Base-by-base conservation (phyloP, 2,329 filamentous ascomycete genomes). In the Sphaerulina vaccinii region DNA sequence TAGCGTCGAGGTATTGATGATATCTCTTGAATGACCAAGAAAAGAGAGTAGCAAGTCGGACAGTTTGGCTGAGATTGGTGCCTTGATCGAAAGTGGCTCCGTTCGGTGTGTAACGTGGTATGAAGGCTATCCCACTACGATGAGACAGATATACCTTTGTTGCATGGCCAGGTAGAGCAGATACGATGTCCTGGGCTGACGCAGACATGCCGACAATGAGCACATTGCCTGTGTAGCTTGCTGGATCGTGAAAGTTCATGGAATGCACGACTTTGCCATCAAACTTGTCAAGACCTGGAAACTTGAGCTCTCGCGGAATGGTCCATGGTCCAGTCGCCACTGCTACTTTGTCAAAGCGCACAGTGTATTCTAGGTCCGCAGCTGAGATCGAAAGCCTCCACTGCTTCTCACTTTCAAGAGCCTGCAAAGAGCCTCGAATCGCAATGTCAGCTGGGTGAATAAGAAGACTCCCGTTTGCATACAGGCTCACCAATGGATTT, bases 161-260 rank as follows among this genome's bases (percentile, higher is more conserved):
- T 9, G 51, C 46, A 29, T 46, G 32, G 24, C 40, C 45, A 15
- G 35, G 35, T 16, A 50, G 29, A 29, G 23, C 39, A 11, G 37
- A 50, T 5, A 39, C 63, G 3, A 71, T 60, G 48, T 74, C 71
- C 15, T 65, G 67, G 0, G 66, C 61, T 1, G 71, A 75, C 41
- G 70, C 72, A 13, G 70, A 70, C 24, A 76, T 58, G 5, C 75
- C 75, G 2, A 78, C 64, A 0, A 78, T 62, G 0, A 78, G 50
- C 1, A 78, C 71, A 8, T 65, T 73, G 7, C 64, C 70, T 10
- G 67, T 65, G 59, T 74, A 76, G 15, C 62, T 58, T 1, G 64
- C 59, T 2, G 69, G 61, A 3, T 66, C 66, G 32, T 58, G 21
- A 6, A 38, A 37, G 29, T 48, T 53, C 48, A 49, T 53, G 15